A percentile compares a stretch with the other conserved stretches of the same genome.
Evolutionary conservation across 75 land plant genomes (phyloP).

Genomic region (Sequoia sempervirens): DNA sequence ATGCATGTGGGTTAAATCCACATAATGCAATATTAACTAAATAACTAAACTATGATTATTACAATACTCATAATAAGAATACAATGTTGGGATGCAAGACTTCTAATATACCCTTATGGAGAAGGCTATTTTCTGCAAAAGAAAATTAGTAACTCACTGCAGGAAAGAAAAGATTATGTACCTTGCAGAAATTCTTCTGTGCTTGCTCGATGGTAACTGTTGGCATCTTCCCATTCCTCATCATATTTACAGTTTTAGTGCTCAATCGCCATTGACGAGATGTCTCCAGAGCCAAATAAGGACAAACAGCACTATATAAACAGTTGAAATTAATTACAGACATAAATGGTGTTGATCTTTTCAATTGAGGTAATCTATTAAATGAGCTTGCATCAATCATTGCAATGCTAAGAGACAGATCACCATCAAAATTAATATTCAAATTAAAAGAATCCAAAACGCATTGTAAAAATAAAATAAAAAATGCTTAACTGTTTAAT

Average conservation of each 20-base stretch:
- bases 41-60: too few species aligned
- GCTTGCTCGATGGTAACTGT: constrained; percentile 94
- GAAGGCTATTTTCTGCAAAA: neutral
- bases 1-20: too few species aligned
- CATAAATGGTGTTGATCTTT: neutral
- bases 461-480: too few species aligned
- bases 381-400: neutral
- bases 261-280: constrained; percentile 98
- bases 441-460: neutral
- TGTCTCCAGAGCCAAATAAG: constrained; percentile 93
- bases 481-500: neutral
- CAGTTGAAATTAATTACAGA: neutral
- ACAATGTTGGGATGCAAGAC: too few species aligned
- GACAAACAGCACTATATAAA: constrained; percentile 89
- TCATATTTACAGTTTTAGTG: constrained; percentile 80
- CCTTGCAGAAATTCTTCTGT: constrained; percentile 94
- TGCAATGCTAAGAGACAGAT: neutral
- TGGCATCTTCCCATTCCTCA: constrained; percentile 96
- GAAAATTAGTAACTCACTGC: neutral
- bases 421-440: neutral
- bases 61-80: too few species aligned
- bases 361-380: neutral
- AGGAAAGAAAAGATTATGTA: constrained; percentile 9
- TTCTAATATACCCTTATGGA: neutral
- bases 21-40: too few species aligned